phyloP scores from a whole-genome alignment of 148 eudicot species.

The Polygonum aviculare region DNA sequence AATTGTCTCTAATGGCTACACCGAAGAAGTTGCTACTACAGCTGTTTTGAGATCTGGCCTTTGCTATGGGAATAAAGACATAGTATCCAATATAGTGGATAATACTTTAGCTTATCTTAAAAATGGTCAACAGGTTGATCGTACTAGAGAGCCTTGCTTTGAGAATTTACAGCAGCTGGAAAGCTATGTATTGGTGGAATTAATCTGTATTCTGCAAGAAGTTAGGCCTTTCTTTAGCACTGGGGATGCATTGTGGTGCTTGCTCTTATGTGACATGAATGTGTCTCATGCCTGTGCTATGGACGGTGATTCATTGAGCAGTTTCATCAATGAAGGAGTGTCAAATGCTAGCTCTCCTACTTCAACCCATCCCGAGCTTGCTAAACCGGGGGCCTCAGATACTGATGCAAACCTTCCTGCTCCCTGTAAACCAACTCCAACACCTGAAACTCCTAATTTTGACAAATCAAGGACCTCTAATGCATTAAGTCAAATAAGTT shows the following conservation, averaged over 20 bases:
- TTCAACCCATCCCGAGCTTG: slow-evolving; percentile 29
- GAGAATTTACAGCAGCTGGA: slow-evolving; percentile 68
- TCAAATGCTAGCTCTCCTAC: slow-evolving; percentile 26
- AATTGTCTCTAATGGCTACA: slow-evolving; percentile 60
- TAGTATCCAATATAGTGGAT: slow-evolving; percentile 69
- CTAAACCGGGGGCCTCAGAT: slow-evolving; percentile 29
- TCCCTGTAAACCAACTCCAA: slow-evolving; percentile 27
- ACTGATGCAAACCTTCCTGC: slow-evolving; percentile 26
- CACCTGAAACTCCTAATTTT: slow-evolving; percentile 25
- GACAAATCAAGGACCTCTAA: slow-evolving; percentile 14
- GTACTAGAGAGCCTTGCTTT: slow-evolving; percentile 45
- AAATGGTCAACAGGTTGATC: slow-evolving; percentile 44
- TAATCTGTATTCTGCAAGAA: slow-evolving; percentile 67
- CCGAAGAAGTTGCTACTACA: slow-evolving; percentile 54
- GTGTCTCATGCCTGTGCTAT: slow-evolving; percentile 85
- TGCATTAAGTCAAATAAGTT: slow-evolving; percentile 20
- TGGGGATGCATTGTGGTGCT: slow-evolving; percentile 92
- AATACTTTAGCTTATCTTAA: slow-evolving; percentile 58
- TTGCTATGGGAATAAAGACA: slow-evolving; percentile 73
- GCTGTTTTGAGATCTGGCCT: slow-evolving; percentile 75
- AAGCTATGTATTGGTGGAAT: slow-evolving; percentile 67
- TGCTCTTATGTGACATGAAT: slow-evolving; percentile 85
- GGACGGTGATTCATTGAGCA: slow-evolving; percentile 48
- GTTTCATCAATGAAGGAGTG: slow-evolving; percentile 24
- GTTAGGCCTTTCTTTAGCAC: slow-evolving; percentile 77